These are phyloP conservation scores for Phytophthora capsici DNA, from an alignment of 352 stramenopile genomes.

Conservation along the genomic window DNA sequence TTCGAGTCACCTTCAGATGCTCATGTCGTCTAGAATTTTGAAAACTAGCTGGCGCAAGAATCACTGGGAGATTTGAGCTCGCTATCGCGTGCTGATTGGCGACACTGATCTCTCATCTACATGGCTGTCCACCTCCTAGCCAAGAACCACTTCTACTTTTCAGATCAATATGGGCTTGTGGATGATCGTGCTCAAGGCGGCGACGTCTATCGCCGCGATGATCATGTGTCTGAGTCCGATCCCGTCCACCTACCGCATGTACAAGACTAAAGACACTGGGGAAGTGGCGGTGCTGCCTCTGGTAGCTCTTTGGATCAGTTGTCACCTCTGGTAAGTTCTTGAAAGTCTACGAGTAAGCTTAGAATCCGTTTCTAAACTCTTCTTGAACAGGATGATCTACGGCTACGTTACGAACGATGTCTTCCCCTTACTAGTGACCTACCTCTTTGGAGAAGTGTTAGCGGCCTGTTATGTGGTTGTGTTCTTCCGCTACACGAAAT, in stretches of 20 bases:
- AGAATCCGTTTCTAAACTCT: not conserved
- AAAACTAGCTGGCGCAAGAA: no score
- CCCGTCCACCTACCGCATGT: slow-evolving; percentile 24
- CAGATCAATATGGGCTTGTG: slow-evolving; percentile 6
- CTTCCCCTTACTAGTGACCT: slow-evolving; percentile 50
- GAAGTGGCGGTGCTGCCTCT: slow-evolving; percentile 32
- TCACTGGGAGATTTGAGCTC: slow-evolving; percentile 3
- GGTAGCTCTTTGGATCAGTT: slow-evolving; percentile 23
- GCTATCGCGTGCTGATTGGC: slow-evolving; percentile 10
- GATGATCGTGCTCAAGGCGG: slow-evolving; percentile 26
- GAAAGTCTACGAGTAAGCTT: not conserved
- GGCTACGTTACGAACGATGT: slow-evolving; percentile 43
- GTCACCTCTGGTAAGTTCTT: no score
- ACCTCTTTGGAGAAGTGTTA: slow-evolving; percentile 36
- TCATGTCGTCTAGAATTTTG: slow-evolving; percentile 7
- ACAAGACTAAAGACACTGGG: slow-evolving; percentile 22
- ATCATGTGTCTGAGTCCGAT: slow-evolving; percentile 27
- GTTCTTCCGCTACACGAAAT: slow-evolving; percentile 27
- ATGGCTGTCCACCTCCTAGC: not conserved
- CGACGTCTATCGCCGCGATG: slow-evolving; percentile 30
- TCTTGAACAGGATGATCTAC: slow-evolving; percentile 39
- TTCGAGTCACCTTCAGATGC: slow-evolving; percentile 14
- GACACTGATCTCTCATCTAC: not conserved
- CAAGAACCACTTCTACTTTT: slow-evolving; percentile 7
- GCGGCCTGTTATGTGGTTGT: slow-evolving; percentile 29